These are phyloP conservation scores for Pseudocercospora ulei DNA, from an alignment of 2,329 filamentous ascomycete genomes.

Conservation along the genomic window DNA sequence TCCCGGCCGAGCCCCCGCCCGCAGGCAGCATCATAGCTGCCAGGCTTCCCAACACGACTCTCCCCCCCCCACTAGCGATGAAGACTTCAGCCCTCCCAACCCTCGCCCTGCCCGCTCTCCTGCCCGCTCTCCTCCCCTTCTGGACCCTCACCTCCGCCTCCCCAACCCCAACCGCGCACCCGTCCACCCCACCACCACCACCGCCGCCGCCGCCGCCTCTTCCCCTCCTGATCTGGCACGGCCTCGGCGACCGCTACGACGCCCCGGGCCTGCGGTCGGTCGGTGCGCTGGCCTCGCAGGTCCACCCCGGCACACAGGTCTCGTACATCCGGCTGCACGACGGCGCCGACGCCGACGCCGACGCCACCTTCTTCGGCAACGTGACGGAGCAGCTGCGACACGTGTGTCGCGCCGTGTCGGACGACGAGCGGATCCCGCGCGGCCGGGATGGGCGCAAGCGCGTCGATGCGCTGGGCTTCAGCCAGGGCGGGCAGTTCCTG, in stretches of 20 bases:
- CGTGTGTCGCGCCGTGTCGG: conserved; percentile 63
- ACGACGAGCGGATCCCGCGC: conserved; percentile 41
- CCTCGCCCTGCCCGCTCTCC: no score
- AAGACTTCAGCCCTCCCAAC: no score
- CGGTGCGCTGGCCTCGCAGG: conserved; percentile 58
- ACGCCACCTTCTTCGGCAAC: conserved; percentile 84
- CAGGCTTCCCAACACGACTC: no score
- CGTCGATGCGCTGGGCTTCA: conserved; percentile 87
- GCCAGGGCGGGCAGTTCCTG: conserved; percentile 93
- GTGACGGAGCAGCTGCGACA: conserved; percentile 64
- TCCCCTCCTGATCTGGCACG: conserved; percentile 92
- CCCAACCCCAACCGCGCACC: conserved; percentile 4
- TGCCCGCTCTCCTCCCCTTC: conserved; percentile 17
- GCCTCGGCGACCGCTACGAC: conserved; percentile 63
- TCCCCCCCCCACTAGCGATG: no score
- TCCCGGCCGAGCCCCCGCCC: no score
- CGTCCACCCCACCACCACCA: conserved; percentile 5
- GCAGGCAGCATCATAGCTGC: no score
- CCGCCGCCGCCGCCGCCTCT: conserved; percentile 45
- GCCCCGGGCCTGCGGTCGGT: conserved; percentile 64
- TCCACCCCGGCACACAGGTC: conserved; percentile 74
- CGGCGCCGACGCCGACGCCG: conserved; percentile 59
- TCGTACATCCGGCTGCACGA: conserved; percentile 66
- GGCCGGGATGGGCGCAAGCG: conserved; percentile 9
- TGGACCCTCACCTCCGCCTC: conserved; percentile 13